These are phyloP conservation scores for Apostasia ramifera DNA, from an alignment of 106 monocot genomes.

Conservation along the genomic window DNA sequence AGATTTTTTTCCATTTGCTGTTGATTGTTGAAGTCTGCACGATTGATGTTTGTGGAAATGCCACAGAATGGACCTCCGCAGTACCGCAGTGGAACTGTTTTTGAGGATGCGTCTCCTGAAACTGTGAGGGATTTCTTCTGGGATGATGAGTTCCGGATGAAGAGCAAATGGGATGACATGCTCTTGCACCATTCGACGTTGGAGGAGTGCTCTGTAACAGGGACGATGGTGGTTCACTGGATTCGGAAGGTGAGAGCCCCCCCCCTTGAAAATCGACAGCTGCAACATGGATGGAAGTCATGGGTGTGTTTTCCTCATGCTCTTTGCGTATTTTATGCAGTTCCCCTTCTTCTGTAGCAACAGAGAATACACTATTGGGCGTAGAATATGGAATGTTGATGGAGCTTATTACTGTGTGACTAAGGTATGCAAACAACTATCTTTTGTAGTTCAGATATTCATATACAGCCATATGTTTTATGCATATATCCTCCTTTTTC, in stretches of 20 bases:
- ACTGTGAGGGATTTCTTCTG: slow-evolving; percentile 83
- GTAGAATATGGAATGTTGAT: slow-evolving; percentile 62
- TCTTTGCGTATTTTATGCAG: slow-evolving; percentile 25
- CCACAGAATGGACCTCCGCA: slow-evolving; percentile 63
- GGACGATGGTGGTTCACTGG: slow-evolving; percentile 80
- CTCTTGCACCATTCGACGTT: slow-evolving; percentile 59
- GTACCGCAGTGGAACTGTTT: slow-evolving; percentile 75
- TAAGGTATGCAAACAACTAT: slow-evolving; percentile 35
- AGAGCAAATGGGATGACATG: slow-evolving; percentile 90
- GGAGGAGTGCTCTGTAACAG: slow-evolving; percentile 57
- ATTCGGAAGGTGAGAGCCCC: slow-evolving; percentile 53
- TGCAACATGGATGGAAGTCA: background rate
- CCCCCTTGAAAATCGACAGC: background rate
- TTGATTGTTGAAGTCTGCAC: background rate
- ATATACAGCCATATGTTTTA: too few relatives aligned
- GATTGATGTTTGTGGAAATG: too few relatives aligned
- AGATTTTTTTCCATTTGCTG: background rate
- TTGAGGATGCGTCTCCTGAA: slow-evolving; percentile 70
- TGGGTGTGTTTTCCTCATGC: slow-evolving; percentile 8
- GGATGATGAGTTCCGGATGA: slow-evolving; percentile 73
- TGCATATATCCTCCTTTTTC: too few relatives aligned
- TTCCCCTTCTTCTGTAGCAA: slow-evolving; percentile 91
- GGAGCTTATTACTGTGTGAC: slow-evolving; percentile 73
- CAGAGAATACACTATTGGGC: slow-evolving; percentile 77
- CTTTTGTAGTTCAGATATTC: background rate